Percentiles rank a stretch among this genome's conserved stretches.
These are phyloP conservation scores for Trichophyton verrucosum DNA, from an alignment of 2,329 filamentous ascomycete genomes.

Conservation along the genomic window DNA sequence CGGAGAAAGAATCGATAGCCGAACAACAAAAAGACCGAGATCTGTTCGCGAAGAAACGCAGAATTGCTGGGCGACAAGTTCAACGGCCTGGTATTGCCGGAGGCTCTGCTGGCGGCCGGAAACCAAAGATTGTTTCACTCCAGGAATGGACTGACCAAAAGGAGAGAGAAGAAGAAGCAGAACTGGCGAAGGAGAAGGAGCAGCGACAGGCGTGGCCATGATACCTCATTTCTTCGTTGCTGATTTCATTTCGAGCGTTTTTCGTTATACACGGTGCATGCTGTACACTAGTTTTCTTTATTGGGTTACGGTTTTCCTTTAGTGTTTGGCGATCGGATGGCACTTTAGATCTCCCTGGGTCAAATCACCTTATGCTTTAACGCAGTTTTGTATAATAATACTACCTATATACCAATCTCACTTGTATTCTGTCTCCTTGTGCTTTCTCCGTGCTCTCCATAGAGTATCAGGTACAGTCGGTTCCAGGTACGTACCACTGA, in stretches of 20 bases:
- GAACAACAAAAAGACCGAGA: background rate
- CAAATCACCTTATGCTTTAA: background rate
- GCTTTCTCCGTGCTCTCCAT: too few relatives aligned
- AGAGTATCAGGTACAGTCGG: too few relatives aligned
- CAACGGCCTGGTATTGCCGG: background rate
- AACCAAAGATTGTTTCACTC: background rate
- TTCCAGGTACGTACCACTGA: too few relatives aligned
- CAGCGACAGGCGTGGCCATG: background rate
- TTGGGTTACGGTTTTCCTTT: background rate
- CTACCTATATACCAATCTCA: background rate
- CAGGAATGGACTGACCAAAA: background rate
- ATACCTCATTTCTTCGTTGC: background rate
- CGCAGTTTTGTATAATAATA: background rate
- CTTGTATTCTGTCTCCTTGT: background rate
- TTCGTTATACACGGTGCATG: background rate
- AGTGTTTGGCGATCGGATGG: background rate
- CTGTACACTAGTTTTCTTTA: background rate
- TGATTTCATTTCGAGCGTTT: background rate
- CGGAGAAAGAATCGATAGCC: background rate
- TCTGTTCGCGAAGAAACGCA: background rate
- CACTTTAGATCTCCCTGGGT: background rate
- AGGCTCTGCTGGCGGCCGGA: background rate
- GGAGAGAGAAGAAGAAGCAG: background rate
- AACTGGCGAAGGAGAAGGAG: background rate
- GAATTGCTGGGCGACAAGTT: background rate